A percentile compares a stretch with the other conserved stretches of the same genome.
Conservation (phyloP, 192 early-diverging fungal genomes). For the Backusella psychrophila region DNA sequence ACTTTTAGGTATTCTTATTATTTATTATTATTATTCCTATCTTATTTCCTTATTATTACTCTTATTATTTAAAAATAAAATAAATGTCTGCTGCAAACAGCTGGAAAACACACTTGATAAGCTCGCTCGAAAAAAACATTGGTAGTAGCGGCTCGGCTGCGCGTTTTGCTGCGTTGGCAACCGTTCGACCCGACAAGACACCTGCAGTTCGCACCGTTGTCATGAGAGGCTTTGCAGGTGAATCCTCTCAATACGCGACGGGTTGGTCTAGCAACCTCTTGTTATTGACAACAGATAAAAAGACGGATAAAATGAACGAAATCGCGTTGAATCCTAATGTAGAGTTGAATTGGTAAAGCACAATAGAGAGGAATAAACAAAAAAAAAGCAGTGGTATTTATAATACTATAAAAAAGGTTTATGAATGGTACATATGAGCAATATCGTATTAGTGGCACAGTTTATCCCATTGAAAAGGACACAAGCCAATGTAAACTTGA, state of each 20-base stretch:
- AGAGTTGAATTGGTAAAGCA: constrained; percentile 35
- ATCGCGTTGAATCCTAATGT: constrained; percentile 19
- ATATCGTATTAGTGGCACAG: constrained; percentile 33
- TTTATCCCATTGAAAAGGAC: constrained; percentile 18
- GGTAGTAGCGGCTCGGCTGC: background rate
- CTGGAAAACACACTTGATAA: constrained; percentile 23
- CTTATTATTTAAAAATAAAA: background rate
- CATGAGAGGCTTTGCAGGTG: constrained; percentile 38
- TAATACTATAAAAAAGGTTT: constrained; percentile 17
- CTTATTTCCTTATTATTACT: background rate
- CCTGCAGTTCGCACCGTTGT: constrained; percentile 40
- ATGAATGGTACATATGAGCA: constrained; percentile 36
- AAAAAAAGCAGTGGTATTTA: background rate
- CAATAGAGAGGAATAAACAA: background rate
- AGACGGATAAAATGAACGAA: constrained; percentile 32
- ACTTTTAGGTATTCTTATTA: background rate
- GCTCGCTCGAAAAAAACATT: constrained; percentile 20
- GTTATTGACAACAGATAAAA: constrained; percentile 23
- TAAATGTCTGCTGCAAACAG: background rate
- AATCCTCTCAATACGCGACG: constrained; percentile 15
- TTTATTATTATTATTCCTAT: background rate
- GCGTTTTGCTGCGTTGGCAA: constrained; percentile 25
- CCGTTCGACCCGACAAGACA: constrained; percentile 11
- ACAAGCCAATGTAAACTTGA: background rate
- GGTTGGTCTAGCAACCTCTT: constrained; percentile 33